Evolutionary conservation across 164 flowering plant species (phyloP).

Genomic region (Stephania cephalantha): DNA sequence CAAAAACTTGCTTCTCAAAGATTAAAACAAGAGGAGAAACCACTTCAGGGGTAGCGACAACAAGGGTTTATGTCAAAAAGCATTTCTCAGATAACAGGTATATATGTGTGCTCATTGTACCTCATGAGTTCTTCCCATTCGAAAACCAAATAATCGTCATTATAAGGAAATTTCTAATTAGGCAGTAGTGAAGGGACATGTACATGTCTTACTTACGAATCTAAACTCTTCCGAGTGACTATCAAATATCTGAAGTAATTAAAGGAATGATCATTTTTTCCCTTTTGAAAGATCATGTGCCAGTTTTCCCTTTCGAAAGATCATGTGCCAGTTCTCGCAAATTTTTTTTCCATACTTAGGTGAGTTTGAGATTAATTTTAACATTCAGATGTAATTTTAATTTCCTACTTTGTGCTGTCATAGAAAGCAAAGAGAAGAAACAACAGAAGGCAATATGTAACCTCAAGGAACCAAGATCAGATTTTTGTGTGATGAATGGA

Average conservation of each 20-base stretch:
- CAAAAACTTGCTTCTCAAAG: not conserved
- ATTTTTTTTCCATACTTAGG: not conserved
- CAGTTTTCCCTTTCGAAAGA: too few relatives aligned
- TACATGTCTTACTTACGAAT: too few relatives aligned
- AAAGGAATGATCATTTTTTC: too few relatives aligned
- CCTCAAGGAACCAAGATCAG: conserved; percentile 23
- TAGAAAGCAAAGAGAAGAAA: conserved; percentile 1
- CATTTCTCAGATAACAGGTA: not conserved
- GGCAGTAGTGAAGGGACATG: too few relatives aligned
- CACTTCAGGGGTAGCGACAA: not conserved
- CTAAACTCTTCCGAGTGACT: too few relatives aligned
- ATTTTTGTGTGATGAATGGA: conserved; percentile 43
- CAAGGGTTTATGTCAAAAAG: not conserved
- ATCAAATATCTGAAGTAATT: too few relatives aligned
- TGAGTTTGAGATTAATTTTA: not conserved
- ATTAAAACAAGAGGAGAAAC: not conserved
- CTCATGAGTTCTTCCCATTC: not conserved
- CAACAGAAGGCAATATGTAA: conserved; percentile 27
- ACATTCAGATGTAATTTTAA: too few relatives aligned
- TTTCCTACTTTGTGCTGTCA: not conserved
- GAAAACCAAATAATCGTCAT: too few relatives aligned
- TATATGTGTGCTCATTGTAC: not conserved
- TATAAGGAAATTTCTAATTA: too few relatives aligned
- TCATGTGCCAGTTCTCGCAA: too few relatives aligned
- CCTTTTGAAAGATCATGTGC: too few relatives aligned